Evolutionary conservation across 495 filamentous ascomycete species (phyloP), one percentile per base, ranked within the genome.

Genomic region (Haplographium delicatum): DNA sequence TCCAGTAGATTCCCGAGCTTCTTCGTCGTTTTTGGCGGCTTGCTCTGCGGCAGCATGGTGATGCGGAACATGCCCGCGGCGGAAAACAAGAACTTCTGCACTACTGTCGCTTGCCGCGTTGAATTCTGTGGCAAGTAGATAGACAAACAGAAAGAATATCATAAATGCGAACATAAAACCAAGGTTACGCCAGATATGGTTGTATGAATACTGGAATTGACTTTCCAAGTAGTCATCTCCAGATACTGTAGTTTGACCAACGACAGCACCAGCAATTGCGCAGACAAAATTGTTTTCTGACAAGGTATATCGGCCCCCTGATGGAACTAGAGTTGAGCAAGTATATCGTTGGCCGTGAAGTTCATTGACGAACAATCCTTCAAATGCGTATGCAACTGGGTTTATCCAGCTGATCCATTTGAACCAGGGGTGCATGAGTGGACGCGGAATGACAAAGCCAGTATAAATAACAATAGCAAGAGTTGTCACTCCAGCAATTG

Each of bases 71-170:
- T 89, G 75, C 13, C 86, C 85, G 26, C 85, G 80, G 23, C 83
- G 84, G 72, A 95, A 96, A 25, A 96, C 74, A 5, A 96, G 69
- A 20, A 96, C 84, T 62, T 96, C 91, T 30, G 88, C 90, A 67
- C 90, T 95, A 15, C 86, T 91, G 54, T 84, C 83, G 66, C 85
- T 82, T 20, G 82, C 80, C 0, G 85, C 76, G 37, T 95, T 83
- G 27, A 80, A 75, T 63, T 96, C 91, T 20, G 85, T 86, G 5
- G 78, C 75, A 16, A 78, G 40, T 16, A 95, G 79, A 59, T 95
- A 94, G 13, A 71, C 66, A 38, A 64, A 47, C 39, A 85, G 68
- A 63, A 89, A 83, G 58, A 77, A 79, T 25, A 85, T 50, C 64
- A 86, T 78, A 65, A 95, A 91, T 1, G 64, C 86, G 27, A 89